Evolutionary conservation across 495 filamentous ascomycete species (phyloP).

Genomic region (Neurospora tetrasperma): DNA sequence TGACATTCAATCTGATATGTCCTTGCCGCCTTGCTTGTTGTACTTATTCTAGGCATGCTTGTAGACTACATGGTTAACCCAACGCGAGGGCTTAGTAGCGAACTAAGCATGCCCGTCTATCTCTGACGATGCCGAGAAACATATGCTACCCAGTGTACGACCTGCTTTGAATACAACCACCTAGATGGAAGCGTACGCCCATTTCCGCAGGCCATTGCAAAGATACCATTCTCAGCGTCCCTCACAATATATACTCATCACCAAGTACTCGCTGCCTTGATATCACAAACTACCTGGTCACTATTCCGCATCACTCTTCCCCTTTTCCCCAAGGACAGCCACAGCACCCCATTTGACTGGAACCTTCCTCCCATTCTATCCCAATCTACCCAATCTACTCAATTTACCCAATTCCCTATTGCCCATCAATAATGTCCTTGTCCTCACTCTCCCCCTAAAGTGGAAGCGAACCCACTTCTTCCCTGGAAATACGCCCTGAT

Average conservation of each 20-base stretch:
- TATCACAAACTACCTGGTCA: neutral
- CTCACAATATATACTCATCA: neutral
- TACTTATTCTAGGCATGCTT: neutral
- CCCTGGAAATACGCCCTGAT: slow-evolving; percentile 54
- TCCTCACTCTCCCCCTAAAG: neutral
- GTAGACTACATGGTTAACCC: neutral
- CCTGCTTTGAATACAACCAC: neutral
- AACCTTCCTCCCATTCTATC: neutral
- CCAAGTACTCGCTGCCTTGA: neutral
- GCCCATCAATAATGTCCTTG: too few species aligned
- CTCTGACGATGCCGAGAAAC: neutral
- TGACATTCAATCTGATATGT: neutral
- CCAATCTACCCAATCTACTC: neutral
- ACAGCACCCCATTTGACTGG: neutral
- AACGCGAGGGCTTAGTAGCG: neutral
- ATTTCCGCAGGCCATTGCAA: neutral
- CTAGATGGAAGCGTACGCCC: neutral
- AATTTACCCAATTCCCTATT: neutral
- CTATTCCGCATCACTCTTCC: neutral
- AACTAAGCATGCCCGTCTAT: neutral
- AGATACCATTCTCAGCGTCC: neutral
- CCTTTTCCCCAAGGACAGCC: neutral
- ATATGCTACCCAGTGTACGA: neutral
- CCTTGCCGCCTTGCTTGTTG: neutral
- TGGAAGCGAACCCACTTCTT: slow-evolving; percentile 37